Percentiles rank a stretch among this genome's conserved stretches.
Conservation (phyloP, 2,329 filamentous ascomycete species). For the Ascocoryne sarcoides region DNA sequence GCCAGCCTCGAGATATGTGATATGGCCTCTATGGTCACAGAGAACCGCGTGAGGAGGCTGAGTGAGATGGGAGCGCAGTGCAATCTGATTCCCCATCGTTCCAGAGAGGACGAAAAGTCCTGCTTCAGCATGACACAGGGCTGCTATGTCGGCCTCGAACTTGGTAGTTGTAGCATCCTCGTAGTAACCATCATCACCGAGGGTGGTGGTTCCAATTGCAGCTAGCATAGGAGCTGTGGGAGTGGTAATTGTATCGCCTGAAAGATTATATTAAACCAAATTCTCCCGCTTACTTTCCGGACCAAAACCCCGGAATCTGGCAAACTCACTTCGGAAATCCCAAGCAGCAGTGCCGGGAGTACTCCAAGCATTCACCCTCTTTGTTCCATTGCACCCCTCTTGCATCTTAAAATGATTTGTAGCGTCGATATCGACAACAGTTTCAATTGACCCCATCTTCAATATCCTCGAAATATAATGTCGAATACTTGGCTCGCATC, state of each 20-base stretch:
- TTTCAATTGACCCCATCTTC: background rate
- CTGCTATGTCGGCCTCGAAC: conserved; percentile 65
- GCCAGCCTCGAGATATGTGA: conserved; percentile 57
- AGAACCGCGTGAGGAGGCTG: conserved; percentile 74
- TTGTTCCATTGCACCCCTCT: background rate
- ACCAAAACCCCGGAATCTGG: too few relatives aligned
- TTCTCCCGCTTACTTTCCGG: too few relatives aligned
- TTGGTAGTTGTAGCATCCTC: conserved; percentile 71
- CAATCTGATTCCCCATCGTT: conserved; percentile 93
- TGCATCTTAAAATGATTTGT: background rate
- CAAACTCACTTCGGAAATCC: background rate
- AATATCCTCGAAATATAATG: background rate
- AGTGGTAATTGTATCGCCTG: conserved; percentile 62
- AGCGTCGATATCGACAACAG: background rate
- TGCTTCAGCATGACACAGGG: conserved; percentile 65
- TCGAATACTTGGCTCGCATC: background rate
- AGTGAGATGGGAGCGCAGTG: conserved; percentile 67
- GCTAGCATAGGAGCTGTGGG: conserved; percentile 73
- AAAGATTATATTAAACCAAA: too few relatives aligned
- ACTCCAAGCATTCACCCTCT: background rate
- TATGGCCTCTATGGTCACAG: conserved; percentile 69
- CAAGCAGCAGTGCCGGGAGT: background rate
- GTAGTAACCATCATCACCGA: conserved; percentile 74
- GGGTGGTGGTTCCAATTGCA: conserved; percentile 63
- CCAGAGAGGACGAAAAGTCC: conserved; percentile 77